phyloP scores from a whole-genome alignment of 1,284 basidiomycete genomes.

The Malassezia restricta region DNA sequence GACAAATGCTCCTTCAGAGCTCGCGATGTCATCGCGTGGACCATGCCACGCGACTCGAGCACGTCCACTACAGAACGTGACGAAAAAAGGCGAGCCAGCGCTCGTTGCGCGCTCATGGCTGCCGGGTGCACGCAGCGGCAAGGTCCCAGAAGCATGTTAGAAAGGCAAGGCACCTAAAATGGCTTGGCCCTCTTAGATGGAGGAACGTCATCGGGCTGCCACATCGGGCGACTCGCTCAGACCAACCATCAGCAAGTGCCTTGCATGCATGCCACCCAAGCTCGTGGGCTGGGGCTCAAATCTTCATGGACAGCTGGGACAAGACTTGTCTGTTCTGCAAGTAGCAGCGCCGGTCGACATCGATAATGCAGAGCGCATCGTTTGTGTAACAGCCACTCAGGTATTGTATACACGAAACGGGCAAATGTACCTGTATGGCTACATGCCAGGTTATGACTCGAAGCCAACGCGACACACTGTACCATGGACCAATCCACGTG shows the following conservation, averaged over 20 bases:
- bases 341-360: background rate
- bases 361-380: background rate
- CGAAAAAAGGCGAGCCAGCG: background rate
- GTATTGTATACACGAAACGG: background rate
- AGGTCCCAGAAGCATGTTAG: too few relatives aligned
- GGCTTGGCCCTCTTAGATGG: too few relatives aligned
- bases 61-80: slow-evolving; percentile 8
- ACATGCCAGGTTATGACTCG: background rate
- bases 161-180: too few relatives aligned
- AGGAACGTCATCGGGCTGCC: too few relatives aligned
- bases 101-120: background rate
- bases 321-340: background rate
- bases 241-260: background rate
- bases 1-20: slow-evolving; percentile 16
- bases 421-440: background rate
- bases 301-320: slow-evolving; percentile 3
- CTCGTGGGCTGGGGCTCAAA: slow-evolving; percentile 11
- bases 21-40: slow-evolving; percentile 25
- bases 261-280: background rate
- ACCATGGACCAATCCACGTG: background rate
- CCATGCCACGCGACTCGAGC: slow-evolving; percentile 19
- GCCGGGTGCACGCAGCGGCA: too few relatives aligned
- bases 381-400: background rate
- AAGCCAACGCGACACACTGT: background rate
- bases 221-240: slow-evolving; percentile 1